Conservation (phyloP, 202 grass and related monocot genomes). For the Dendrocalamus latiflorus region DNA sequence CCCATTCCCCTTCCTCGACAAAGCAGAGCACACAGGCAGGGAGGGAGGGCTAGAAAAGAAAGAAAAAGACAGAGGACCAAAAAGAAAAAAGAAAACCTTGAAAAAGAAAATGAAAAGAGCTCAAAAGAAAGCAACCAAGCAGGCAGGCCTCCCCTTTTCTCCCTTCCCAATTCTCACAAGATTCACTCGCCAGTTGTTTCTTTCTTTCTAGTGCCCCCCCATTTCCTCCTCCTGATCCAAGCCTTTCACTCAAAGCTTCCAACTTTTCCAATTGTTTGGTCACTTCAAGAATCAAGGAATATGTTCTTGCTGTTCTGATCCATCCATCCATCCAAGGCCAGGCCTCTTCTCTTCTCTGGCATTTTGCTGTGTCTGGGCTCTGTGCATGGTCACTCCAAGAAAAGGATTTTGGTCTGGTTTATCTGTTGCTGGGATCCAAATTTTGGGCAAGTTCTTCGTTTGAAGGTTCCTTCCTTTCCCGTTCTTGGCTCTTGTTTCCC, state of each 20-base stretch:
- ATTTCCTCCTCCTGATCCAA: conserved; percentile 47
- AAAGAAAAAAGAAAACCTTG: conserved; percentile 12
- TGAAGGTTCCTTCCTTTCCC: neutral
- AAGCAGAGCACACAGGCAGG: conserved; percentile 10
- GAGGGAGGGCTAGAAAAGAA: conserved; percentile 27
- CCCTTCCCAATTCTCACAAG: conserved; percentile 50
- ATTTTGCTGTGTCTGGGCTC: conserved; percentile 27
- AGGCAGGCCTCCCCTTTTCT: too few species aligned
- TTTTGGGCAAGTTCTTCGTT: conserved; percentile 14
- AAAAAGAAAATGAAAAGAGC: conserved; percentile 43
- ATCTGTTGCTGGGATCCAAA: conserved; percentile 3
- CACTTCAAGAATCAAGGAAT: conserved; percentile 63
- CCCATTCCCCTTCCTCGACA: conserved; percentile 3
- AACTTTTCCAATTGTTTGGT: conserved; percentile 52
- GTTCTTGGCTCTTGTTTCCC: neutral
- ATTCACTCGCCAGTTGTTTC: conserved; percentile 37
- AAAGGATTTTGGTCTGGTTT: conserved; percentile 23
- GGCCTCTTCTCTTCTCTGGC: conserved; percentile 12
- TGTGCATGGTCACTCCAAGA: conserved; percentile 11
- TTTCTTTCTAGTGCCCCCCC: conserved; percentile 26
- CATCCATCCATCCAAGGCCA: neutral
- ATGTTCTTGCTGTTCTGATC: conserved; percentile 51
- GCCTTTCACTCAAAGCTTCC: conserved; percentile 54
- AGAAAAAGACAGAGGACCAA: conserved; percentile 6
- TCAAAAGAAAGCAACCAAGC: conserved; percentile 39